Conservation (phyloP, 805 yeast species). For the Helenozyma baotianmanensis region DNA sequence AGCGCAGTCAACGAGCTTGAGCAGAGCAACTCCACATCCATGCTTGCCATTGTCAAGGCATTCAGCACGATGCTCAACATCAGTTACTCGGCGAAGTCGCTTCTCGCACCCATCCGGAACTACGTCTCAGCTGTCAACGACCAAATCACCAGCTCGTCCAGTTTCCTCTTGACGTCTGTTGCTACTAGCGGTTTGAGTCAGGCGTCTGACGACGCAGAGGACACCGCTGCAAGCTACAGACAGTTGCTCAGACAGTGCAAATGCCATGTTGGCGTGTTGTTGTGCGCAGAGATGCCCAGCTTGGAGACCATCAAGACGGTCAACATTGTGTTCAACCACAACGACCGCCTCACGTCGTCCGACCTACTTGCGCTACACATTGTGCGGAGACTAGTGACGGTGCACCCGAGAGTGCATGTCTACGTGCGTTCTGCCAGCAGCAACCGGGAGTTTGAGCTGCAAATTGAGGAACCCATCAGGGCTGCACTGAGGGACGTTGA, state of each 20-base stretch:
- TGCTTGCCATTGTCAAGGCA: constrained; percentile 30
- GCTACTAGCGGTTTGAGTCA: constrained; percentile 8
- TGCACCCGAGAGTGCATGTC: constrained; percentile 5
- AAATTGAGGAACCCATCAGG: constrained; percentile 8
- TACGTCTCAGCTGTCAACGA: constrained; percentile 29
- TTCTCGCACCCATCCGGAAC: constrained; percentile 28
- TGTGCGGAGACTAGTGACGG: constrained; percentile 17
- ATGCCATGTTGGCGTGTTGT: constrained; percentile 30
- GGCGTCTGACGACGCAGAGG: constrained; percentile 9
- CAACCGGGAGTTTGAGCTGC: constrained; percentile 13
- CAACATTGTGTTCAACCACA: constrained; percentile 28
- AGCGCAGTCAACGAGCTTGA: constrained; percentile 20
- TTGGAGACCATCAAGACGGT: constrained; percentile 13
- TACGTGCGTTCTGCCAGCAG: constrained; percentile 11
- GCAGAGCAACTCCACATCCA: constrained; percentile 25
- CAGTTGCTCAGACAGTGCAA: constrained; percentile 23
- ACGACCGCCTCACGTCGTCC: constrained; percentile 28
- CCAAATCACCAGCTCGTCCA: constrained; percentile 22
- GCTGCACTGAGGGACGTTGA: no score
- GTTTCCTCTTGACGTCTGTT: constrained; percentile 24
- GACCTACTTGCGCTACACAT: constrained; percentile 31
- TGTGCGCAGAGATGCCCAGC: constrained; percentile 8
- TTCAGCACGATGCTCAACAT: constrained; percentile 30
- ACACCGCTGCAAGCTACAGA: constrained; percentile 18
- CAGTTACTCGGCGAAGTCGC: constrained; percentile 23